Conservation (phyloP, 2,329 filamentous ascomycete genomes). For the Eutypa lata region DNA sequence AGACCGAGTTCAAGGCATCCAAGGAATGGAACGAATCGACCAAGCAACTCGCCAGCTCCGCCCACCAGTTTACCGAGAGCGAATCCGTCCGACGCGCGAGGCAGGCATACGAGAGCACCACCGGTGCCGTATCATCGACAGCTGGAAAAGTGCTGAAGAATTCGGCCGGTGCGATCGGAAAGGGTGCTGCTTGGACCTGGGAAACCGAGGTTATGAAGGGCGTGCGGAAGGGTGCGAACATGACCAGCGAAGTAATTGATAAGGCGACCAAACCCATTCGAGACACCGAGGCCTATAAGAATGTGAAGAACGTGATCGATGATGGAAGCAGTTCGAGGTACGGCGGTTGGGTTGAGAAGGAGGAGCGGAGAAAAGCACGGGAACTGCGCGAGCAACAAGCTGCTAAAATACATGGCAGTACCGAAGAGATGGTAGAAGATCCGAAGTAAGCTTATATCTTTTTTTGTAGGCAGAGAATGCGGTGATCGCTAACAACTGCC, state of each 20-base stretch:
- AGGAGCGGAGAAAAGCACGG: slow-evolving; percentile 79
- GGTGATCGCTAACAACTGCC: slow-evolving; percentile 26
- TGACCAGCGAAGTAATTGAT: slow-evolving; percentile 82
- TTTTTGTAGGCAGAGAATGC: slow-evolving; percentile 10
- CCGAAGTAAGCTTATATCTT: slow-evolving; percentile 65
- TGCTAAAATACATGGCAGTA: slow-evolving; percentile 44
- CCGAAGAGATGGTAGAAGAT: slow-evolving; percentile 73
- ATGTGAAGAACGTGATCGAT: slow-evolving; percentile 92
- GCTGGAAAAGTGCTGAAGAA: slow-evolving; percentile 79
- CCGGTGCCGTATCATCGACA: slow-evolving; percentile 75
- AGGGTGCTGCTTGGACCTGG: slow-evolving; percentile 95
- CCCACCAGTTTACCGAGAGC: slow-evolving; percentile 89
- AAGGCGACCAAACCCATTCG: slow-evolving; percentile 93
- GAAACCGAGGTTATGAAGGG: slow-evolving; percentile 92
- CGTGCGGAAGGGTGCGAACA: slow-evolving; percentile 79
- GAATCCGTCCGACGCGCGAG: slow-evolving; percentile 84
- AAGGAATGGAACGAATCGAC: slow-evolving; percentile 99
- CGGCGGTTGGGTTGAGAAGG: slow-evolving; percentile 94
- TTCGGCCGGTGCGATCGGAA: slow-evolving; percentile 82
- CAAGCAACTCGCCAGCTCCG: slow-evolving; percentile 85
- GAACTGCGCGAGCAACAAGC: slow-evolving; percentile 67
- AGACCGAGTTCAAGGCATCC: slow-evolving; percentile 89
- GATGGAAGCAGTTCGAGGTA: slow-evolving; percentile 95
- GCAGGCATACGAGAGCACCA: slow-evolving; percentile 82
- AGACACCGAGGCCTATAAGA: slow-evolving; percentile 91